A percentile compares a stretch with the other conserved stretches of the same genome.
Conservation (phyloP, 352 stramenopile species). For the Pythium diclinum region DNA sequence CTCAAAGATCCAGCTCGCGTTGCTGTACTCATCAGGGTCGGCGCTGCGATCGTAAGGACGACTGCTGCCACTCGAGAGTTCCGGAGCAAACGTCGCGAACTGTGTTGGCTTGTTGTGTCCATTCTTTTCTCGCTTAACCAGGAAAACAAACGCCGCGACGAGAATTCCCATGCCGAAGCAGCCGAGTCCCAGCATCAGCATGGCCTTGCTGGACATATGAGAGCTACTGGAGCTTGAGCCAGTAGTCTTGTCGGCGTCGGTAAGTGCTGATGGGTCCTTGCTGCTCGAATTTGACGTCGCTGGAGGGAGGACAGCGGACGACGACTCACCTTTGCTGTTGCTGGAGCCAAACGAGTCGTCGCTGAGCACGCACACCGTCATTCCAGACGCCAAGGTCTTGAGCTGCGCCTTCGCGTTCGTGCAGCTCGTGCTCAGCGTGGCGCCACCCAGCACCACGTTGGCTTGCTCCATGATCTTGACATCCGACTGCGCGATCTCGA, state of each 20-base stretch:
- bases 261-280: slow-evolving; percentile 6
- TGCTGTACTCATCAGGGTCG: slow-evolving; percentile 38
- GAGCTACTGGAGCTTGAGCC: slow-evolving; percentile 4
- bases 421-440: slow-evolving; percentile 2
- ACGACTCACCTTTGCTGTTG: not conserved
- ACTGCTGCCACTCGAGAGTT: slow-evolving; percentile 11
- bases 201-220: slow-evolving; percentile 20
- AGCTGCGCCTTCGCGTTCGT: slow-evolving; percentile 10
- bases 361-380: slow-evolving; percentile 24
- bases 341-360: slow-evolving; percentile 5
- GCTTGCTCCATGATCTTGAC: slow-evolving; percentile 17
- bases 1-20: slow-evolving; percentile 52
- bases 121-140: slow-evolving; percentile 15
- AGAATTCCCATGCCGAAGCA: slow-evolving; percentile 29
- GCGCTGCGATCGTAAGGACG: slow-evolving; percentile 31
- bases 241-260: not conserved
- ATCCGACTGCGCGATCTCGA: slow-evolving; percentile 21
- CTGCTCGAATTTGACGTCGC: not conserved
- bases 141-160: slow-evolving; percentile 24
- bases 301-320: not conserved
- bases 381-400: slow-evolving; percentile 6
- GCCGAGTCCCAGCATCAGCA: slow-evolving; percentile 20
- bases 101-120: slow-evolving; percentile 4
- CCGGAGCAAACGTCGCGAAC: slow-evolving; percentile 14
- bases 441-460: not conserved